Conservation (phyloP, 257 asterid species). For the Fraxinus anomala region DNA sequence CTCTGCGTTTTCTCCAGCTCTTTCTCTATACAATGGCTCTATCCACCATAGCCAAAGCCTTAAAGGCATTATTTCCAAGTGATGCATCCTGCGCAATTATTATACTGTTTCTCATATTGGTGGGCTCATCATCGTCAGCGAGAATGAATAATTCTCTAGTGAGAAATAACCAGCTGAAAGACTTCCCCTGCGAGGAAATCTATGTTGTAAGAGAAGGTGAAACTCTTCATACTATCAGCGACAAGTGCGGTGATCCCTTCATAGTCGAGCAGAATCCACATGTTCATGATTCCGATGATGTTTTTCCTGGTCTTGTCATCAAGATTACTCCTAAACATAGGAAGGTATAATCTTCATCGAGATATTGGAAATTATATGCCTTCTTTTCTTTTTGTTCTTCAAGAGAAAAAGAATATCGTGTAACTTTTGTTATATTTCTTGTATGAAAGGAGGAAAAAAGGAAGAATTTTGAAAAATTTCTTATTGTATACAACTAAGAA, state of each 20-base stretch:
- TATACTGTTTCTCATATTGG: background rate
- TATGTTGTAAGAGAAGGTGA: constrained; percentile 12
- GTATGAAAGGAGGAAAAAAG: background rate
- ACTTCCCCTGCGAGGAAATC: constrained; percentile 1
- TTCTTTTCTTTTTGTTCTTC: background rate
- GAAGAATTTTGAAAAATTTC: background rate
- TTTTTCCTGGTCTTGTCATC: constrained; percentile 7
- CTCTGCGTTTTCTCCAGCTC: background rate
- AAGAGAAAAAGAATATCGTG: background rate
- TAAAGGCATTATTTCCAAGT: background rate
- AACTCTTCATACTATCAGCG: constrained; percentile 9
- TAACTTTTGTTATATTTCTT: background rate
- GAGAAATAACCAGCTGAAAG: background rate
- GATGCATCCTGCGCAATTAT: background rate
- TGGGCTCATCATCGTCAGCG: background rate
- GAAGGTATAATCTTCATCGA: background rate
- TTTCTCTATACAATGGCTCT: background rate
- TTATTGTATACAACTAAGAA: background rate
- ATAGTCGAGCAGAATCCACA: constrained; percentile 9
- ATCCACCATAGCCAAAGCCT: background rate
- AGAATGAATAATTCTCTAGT: background rate
- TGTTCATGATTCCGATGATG: constrained; percentile 9
- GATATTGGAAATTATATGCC: background rate
- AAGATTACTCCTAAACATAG: background rate
- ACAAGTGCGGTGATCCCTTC: background rate